These are phyloP conservation scores for Vachellia pachyceras DNA, from an alignment of 306 rosid species.

Conservation along the genomic window DNA sequence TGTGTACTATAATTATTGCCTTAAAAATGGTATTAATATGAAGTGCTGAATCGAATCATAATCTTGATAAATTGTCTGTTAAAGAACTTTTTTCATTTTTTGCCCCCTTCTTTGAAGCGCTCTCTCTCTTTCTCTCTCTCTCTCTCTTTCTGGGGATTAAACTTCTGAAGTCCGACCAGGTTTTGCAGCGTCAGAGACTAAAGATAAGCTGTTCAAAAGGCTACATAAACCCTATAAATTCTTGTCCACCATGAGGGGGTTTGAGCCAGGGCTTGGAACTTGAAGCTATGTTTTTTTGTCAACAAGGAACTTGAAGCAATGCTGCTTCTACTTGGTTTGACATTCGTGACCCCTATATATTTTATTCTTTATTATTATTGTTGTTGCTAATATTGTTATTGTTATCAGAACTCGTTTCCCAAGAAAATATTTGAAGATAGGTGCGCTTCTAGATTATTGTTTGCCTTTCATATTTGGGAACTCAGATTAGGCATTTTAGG, in stretches of 20 bases:
- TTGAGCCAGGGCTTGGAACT: slow-evolving; percentile 64
- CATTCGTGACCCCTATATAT: slow-evolving; percentile 36
- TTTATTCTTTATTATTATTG: neutral
- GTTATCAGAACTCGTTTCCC: neutral
- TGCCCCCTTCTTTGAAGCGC: too few species aligned
- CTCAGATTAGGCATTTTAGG: neutral
- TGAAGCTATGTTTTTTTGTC: too few species aligned
- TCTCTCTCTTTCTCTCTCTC: neutral
- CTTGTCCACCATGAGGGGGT: slow-evolving; percentile 41
- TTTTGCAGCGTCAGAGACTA: slow-evolving; percentile 4
- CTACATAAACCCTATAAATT: slow-evolving; percentile 27
- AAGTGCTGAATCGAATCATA: neutral
- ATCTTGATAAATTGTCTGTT: neutral
- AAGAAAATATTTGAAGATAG: neutral
- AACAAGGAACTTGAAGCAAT: slow-evolving; percentile 81
- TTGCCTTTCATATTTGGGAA: neutral
- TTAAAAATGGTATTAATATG: neutral
- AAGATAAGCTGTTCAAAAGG: slow-evolving; percentile 40
- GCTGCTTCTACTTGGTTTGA: slow-evolving; percentile 34
- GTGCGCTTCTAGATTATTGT: neutral
- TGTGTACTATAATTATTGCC: neutral
- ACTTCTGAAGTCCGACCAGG: neutral
- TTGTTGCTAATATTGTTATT: too few species aligned
- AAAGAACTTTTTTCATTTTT: too few species aligned
- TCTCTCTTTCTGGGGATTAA: neutral